A percentile compares a stretch with the other conserved stretches of the same genome.
phyloP scores from a whole-genome alignment of 495 filamentous ascomycete species.

The Aspergillus nidulans region DNA sequence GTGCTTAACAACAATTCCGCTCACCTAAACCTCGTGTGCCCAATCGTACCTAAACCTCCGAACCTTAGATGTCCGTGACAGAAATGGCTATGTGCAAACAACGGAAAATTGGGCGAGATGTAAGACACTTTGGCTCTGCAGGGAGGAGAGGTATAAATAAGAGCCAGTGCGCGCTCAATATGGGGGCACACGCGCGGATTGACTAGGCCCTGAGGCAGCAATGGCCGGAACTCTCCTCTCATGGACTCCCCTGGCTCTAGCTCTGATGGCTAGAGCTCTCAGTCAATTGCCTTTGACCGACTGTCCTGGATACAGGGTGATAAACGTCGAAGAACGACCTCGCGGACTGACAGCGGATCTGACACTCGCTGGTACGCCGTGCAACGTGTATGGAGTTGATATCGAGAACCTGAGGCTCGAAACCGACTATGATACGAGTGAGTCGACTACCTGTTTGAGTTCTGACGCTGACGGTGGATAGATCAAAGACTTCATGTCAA shows the following conservation, averaged over 20 bases:
- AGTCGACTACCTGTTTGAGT: constrained; percentile 9
- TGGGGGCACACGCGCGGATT: not conserved
- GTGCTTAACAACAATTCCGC: not conserved
- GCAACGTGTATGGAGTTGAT: constrained; percentile 69
- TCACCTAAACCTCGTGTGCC: not conserved
- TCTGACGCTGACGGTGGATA: not conserved
- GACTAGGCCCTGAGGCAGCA: not conserved
- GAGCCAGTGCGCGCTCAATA: not conserved
- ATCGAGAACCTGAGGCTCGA: constrained; percentile 58
- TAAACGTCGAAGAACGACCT: constrained; percentile 51
- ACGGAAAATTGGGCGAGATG: not conserved
- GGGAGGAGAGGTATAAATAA: not conserved
- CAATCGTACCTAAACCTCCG: not conserved
- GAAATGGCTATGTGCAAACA: not conserved
- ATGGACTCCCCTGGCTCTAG: not conserved
- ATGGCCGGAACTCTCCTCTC: not conserved
- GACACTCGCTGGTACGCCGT: constrained; percentile 59
- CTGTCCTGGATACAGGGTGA: constrained; percentile 73
- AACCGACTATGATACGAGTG: constrained; percentile 72
- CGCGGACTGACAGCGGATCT: constrained; percentile 52
- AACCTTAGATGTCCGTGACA: not conserved
- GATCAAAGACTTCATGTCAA: constrained; percentile 70
- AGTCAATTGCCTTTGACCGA: not conserved
- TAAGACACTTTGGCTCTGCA: not conserved
- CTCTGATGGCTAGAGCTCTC: not conserved